Conservation (phyloP, 257 asterid species). For the Solanum tacnaense region DNA sequence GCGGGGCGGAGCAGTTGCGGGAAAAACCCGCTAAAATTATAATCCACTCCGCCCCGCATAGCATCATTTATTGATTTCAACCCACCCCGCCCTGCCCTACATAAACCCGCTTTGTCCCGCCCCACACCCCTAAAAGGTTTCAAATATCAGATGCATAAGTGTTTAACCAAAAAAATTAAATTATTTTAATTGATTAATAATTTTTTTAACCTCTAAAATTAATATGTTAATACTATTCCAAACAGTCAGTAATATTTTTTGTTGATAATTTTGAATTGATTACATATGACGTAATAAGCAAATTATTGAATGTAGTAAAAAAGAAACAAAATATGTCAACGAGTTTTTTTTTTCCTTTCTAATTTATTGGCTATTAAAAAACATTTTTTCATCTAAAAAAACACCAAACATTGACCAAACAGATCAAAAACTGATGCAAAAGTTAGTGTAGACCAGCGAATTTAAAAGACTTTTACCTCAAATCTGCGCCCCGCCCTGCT, state of each 20-base stretch:
- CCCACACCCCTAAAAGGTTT: background rate
- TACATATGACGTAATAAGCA: background rate
- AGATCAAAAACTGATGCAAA: background rate
- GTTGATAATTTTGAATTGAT: background rate
- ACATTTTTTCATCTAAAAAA: background rate
- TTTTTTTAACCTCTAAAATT: background rate
- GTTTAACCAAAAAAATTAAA: background rate
- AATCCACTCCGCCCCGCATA: background rate
- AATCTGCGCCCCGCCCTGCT: background rate
- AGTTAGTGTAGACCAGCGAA: background rate
- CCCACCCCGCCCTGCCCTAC: rapidly evolving
- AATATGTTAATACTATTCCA: background rate
- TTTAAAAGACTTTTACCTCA: background rate
- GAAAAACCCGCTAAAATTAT: background rate
- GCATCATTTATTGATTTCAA: background rate
- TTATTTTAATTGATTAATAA: no score
- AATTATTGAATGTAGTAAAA: background rate
- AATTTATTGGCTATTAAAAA: no score
- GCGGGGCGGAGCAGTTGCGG: background rate
- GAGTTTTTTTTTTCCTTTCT: background rate
- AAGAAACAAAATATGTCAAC: background rate
- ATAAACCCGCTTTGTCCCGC: background rate
- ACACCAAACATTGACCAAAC: no score
- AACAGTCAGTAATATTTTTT: background rate
- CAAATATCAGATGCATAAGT: background rate